Percentiles rank a stretch among this genome's conserved stretches.
Evolutionary conservation across 139 green algal genomes (phyloP).

Genomic region (Dunaliella primolecta): DNA sequence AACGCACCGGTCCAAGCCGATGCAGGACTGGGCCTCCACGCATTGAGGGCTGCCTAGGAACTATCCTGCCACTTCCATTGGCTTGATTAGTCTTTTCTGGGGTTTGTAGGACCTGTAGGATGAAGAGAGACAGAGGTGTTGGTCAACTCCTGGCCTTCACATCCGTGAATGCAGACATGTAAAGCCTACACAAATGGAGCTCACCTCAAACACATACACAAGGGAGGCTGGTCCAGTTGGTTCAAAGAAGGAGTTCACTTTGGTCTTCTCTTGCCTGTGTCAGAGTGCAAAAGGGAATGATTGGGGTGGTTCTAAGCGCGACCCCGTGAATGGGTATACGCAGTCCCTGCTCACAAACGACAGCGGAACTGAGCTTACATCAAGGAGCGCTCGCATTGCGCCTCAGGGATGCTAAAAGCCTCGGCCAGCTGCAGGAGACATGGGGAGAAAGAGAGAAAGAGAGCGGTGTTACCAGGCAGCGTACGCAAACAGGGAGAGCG

Average conservation of each 20-base stretch:
- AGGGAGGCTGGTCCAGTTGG: slow-evolving; percentile 44
- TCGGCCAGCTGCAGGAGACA: slow-evolving; percentile 41
- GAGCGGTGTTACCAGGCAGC: neutral
- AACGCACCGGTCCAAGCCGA: slow-evolving; percentile 30
- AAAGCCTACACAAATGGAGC: neutral
- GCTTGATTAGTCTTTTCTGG: slow-evolving; percentile 52
- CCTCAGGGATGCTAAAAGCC: slow-evolving; percentile 44
- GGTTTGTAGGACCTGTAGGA: slow-evolving; percentile 46
- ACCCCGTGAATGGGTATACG: too few relatives aligned
- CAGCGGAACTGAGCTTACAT: slow-evolving; percentile 26
- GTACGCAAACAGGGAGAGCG: neutral
- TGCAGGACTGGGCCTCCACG: slow-evolving; percentile 18
- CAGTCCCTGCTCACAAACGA: neutral
- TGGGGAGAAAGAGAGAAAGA: neutral
- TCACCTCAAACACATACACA: slow-evolving; percentile 61
- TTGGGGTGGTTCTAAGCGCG: too few relatives aligned
- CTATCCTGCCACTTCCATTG: too few relatives aligned
- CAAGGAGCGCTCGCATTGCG: slow-evolving; percentile 49
- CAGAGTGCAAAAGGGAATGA: neutral
- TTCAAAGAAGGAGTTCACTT: slow-evolving; percentile 63
- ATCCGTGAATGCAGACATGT: too few relatives aligned
- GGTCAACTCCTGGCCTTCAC: too few relatives aligned
- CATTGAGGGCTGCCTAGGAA: neutral
- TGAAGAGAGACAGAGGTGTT: too few relatives aligned
- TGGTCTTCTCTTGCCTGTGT: slow-evolving; percentile 50